Base-by-base conservation (phyloP, 441 rosid genomes). In the Corymbia calophylla region DNA sequence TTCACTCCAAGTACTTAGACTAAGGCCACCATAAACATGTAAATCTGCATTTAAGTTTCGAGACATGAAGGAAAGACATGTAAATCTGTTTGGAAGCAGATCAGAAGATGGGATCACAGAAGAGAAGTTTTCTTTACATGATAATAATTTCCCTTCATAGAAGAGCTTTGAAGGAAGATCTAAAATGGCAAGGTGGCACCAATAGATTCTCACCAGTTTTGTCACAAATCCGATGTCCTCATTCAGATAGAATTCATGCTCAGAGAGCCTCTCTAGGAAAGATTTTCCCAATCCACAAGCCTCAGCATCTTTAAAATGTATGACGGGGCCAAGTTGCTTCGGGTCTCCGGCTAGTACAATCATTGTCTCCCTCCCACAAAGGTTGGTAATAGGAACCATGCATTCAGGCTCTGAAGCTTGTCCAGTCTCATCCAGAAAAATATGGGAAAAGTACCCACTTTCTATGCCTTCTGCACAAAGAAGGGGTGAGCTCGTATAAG, bases 331-430 rank as follows among this genome's bases (percentile, higher is more conserved):
- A 91, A 97, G 89, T 89, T 97, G 99, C 97, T 91, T 96, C 8
- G 99, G 99, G 86, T 97, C 99, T 87, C 99, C 99, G 47, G 99
- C 97, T 66, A 97, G 97, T 62, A 97, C 98, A 87, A 96, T 95
- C 87, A 97, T 97, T 6, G 98, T 97, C 35, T 95, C 92, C 81
- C 88, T 84, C 88, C 80, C 73, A 94, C 97, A 94, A 77, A 96
- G 94, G 89, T 92, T 91, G 25, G 98, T 93, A 85, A 96, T 56
- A 14, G 98, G 94, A 86, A 97, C 89, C 99, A 97, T 95, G 94
- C 94, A 94, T 90, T 97, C 98, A 60, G 99, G 99, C 90, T 97
- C 99, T 64, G 99, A 97, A 87, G 98, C 99, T 93, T 97, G 99
- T 81, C 97, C 99, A 53, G 99, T 98, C 92, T 97, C 98, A 85